A percentile compares a stretch with the other conserved stretches of the same genome.
Evolutionary conservation across 2,329 filamentous ascomycete genomes (phyloP).

Genomic region (Apiospora rasikravindrae): DNA sequence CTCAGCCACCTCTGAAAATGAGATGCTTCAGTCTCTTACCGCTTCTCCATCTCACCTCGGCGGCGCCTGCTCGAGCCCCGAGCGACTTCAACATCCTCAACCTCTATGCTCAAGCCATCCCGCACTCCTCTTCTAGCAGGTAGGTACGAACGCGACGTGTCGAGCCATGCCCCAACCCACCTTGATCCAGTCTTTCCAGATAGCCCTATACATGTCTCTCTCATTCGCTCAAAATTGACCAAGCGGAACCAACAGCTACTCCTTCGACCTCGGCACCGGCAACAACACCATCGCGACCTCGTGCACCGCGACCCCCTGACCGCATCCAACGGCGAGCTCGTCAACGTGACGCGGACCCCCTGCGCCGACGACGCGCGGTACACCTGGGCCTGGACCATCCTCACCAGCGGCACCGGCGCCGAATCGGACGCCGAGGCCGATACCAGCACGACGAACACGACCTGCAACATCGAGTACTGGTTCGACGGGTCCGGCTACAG

Average conservation of each 20-base stretch:
- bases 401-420: not conserved
- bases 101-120: not conserved
- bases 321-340: not conserved
- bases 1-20: not conserved
- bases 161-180: no score
- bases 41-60: not conserved
- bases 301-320: not conserved
- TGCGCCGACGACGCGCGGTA: slow-evolving; percentile 14
- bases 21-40: not conserved
- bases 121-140: not conserved
- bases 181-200: not conserved
- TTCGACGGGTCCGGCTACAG: not conserved
- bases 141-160: not conserved
- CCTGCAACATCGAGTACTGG: slow-evolving; percentile 18
- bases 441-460: not conserved
- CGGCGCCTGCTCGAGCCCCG: not conserved
- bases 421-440: not conserved
- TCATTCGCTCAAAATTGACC: not conserved
- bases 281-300: not conserved
- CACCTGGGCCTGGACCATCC: slow-evolving; percentile 10
- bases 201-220: not conserved
- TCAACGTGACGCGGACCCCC: slow-evolving; percentile 2
- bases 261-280: slow-evolving; percentile 16
- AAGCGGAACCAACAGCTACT: not conserved
- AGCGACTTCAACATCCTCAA: not conserved